Conservation (phyloP, 1,284 basidiomycete species). For the Cutaneotrichosporon curvatum region DNA sequence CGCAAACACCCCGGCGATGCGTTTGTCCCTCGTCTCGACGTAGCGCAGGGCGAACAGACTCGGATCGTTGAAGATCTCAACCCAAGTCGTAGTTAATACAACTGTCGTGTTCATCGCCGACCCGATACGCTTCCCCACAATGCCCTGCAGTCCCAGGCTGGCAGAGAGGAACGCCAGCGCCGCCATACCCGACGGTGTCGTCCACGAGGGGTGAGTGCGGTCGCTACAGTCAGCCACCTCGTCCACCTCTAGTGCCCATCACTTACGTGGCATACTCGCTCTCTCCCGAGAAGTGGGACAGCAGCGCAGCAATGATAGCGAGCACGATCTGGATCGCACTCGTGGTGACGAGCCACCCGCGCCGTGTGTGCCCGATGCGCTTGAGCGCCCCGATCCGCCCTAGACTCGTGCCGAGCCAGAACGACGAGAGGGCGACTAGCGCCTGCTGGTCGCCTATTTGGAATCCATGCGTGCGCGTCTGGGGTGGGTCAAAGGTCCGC, state of each 20-base stretch:
- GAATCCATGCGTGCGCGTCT: constrained; percentile 54
- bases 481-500: constrained; percentile 55
- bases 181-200: constrained; percentile 58
- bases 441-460: constrained; percentile 74
- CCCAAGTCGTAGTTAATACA: constrained; percentile 69
- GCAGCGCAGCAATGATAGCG: constrained; percentile 63
- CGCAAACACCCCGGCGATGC: constrained; percentile 58
- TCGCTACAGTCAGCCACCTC: constrained; percentile 23
- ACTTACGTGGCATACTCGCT: constrained; percentile 46
- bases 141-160: constrained; percentile 64
- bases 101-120: constrained; percentile 60
- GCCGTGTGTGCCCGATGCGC: constrained; percentile 59
- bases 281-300: constrained; percentile 54
- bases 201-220: constrained; percentile 58
- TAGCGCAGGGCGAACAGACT: constrained; percentile 54
- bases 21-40: constrained; percentile 63
- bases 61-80: constrained; percentile 74
- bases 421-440: constrained; percentile 64
- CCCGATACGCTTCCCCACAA: constrained; percentile 67
- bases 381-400: constrained; percentile 43
- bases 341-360: constrained; percentile 65
- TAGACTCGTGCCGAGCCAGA: constrained; percentile 50
- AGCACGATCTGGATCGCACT: constrained; percentile 68
- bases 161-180: constrained; percentile 71
- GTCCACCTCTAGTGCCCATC: neutral